Conservation (phyloP, 2,329 filamentous ascomycete species). For the Neophaeococcomyces aloes region DNA sequence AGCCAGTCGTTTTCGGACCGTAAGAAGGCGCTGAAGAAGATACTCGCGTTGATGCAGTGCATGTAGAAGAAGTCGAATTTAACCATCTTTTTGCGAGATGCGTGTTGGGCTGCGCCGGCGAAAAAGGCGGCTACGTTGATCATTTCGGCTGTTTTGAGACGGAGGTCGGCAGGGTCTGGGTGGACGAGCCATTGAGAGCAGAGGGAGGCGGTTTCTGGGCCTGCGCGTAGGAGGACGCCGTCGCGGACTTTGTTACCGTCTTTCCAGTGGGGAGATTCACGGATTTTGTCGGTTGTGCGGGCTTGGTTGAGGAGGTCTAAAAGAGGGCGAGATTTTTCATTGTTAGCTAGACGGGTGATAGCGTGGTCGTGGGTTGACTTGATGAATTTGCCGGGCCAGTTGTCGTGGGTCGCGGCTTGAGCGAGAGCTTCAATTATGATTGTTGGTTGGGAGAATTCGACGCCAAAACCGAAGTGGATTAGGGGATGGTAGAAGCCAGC, state of each 20-base stretch:
- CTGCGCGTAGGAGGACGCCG: slow-evolving; percentile 55
- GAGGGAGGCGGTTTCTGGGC: slow-evolving; percentile 52
- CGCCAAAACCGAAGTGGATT: slow-evolving; percentile 71
- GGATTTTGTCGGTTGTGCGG: slow-evolving; percentile 46
- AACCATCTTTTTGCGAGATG: slow-evolving; percentile 45
- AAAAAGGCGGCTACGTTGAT: slow-evolving; percentile 53
- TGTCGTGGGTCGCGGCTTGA: slow-evolving; percentile 56
- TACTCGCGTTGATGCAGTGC: slow-evolving; percentile 65
- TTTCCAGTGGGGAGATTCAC: slow-evolving; percentile 39
- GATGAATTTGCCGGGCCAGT: slow-evolving; percentile 15
- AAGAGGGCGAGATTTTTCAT: slow-evolving; percentile 31
- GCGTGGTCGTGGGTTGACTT: slow-evolving; percentile 41
- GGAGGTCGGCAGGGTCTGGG: slow-evolving; percentile 41
- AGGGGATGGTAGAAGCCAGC: slow-evolving; percentile 62
- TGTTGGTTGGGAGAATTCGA: slow-evolving; percentile 66
- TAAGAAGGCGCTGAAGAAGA: slow-evolving; percentile 57
- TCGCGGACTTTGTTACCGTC: slow-evolving; percentile 58
- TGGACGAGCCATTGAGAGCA: slow-evolving; percentile 49
- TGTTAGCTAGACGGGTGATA: slow-evolving; percentile 21
- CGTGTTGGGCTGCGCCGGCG: slow-evolving; percentile 52
- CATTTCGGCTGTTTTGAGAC: slow-evolving; percentile 55
- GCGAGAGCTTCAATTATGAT: slow-evolving; percentile 68
- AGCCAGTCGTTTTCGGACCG: slow-evolving; percentile 45
- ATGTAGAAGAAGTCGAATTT: slow-evolving; percentile 79
- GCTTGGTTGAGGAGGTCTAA: slow-evolving; percentile 53